Conservation (phyloP, 352 stramenopile species). For the Phytophthora uliginosa region DNA sequence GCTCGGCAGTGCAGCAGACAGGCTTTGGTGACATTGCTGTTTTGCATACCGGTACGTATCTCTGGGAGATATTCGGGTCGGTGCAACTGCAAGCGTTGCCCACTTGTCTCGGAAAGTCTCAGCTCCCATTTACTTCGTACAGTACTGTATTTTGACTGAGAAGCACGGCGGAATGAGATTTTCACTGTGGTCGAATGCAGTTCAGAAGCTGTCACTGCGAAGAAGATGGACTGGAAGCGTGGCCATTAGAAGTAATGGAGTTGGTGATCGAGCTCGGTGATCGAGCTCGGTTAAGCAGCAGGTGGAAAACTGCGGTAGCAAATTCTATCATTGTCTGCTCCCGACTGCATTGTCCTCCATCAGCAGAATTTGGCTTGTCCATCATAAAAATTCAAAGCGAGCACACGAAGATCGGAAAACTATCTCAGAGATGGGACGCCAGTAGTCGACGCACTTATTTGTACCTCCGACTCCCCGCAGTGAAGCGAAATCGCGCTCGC, state of each 20-base stretch:
- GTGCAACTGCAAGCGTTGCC: neutral
- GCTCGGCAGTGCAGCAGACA: neutral
- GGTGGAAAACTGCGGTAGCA: neutral
- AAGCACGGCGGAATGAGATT: neutral
- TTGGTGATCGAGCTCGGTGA: too few species aligned
- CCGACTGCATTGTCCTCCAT: neutral
- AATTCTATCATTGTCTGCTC: neutral
- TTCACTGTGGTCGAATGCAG: neutral
- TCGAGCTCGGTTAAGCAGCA: neutral
- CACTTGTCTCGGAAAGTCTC: neutral
- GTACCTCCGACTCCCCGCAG: neutral
- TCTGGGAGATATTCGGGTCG: neutral
- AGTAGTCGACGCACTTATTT: neutral
- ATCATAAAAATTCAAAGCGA: neutral
- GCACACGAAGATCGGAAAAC: conserved; percentile 3
- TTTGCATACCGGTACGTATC: neutral
- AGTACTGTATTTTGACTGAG: neutral
- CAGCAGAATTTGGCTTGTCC: neutral
- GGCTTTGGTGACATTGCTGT: neutral
- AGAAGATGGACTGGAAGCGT: neutral
- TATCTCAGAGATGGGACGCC: conserved; percentile 1
- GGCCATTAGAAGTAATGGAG: neutral
- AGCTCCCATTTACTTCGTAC: neutral
- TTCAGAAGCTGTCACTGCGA: neutral
- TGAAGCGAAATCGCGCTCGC: neutral